Evolutionary conservation across 2,329 filamentous ascomycete species (phyloP).

Genomic region (Fusarium dlaminii): DNA sequence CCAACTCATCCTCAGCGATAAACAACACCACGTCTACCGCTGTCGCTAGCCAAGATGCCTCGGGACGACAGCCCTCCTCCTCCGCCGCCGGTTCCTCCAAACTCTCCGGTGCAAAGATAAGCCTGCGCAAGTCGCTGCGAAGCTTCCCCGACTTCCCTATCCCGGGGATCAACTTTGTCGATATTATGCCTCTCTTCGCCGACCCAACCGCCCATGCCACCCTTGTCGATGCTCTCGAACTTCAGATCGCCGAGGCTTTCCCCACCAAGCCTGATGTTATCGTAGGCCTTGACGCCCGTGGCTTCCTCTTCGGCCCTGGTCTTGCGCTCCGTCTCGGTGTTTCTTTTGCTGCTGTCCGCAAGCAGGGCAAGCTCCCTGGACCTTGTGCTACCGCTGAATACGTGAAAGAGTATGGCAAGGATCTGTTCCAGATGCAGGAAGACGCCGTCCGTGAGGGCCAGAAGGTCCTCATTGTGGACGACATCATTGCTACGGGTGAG

Average conservation of each 20-base stretch:
- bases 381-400: slow-evolving; percentile 86
- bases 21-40: slow-evolving; percentile 45
- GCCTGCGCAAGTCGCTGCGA: slow-evolving; percentile 77
- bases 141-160: slow-evolving; percentile 93
- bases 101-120: slow-evolving; percentile 76
- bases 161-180: slow-evolving; percentile 93
- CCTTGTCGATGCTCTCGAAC: slow-evolving; percentile 84
- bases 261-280: slow-evolving; percentile 82
- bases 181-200: slow-evolving; percentile 96
- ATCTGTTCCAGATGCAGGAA: slow-evolving; percentile 95
- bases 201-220: slow-evolving; percentile 76
- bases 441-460: slow-evolving; percentile 86
- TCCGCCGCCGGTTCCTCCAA: slow-evolving; percentile 69
- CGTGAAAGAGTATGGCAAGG: slow-evolving; percentile 95
- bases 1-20: slow-evolving; percentile 40
- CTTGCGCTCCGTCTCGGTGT: slow-evolving; percentile 85
- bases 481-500: slow-evolving; percentile 97
- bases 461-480: slow-evolving; percentile 92
- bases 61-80: slow-evolving; percentile 71
- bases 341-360: slow-evolving; percentile 91
- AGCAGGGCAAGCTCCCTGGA: slow-evolving; percentile 95
- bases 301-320: slow-evolving; percentile 93
- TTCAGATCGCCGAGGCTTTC: slow-evolving; percentile 77
- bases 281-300: slow-evolving; percentile 91
- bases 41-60: slow-evolving; percentile 62